Conservation (phyloP, 2,329 filamentous ascomycete species). For the Colletotrichum tofieldiae region DNA sequence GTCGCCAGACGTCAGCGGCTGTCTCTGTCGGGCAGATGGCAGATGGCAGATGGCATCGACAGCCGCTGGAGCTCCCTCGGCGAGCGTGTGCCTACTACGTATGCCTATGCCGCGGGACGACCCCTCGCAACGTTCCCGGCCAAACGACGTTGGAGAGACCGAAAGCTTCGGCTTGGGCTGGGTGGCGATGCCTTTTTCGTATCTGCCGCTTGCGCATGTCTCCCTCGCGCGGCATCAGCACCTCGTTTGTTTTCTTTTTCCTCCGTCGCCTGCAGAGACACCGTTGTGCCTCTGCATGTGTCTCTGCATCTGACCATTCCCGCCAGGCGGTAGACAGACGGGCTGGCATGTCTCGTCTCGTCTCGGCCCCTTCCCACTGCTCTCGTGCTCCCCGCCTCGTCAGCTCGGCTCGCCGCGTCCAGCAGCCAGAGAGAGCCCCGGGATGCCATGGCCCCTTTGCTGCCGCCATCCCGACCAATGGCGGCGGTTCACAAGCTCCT, state of each 20-base stretch:
- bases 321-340: background rate
- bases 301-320: constrained; percentile 30
- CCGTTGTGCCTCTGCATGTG: constrained; percentile 33
- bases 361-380: background rate
- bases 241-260: constrained; percentile 11
- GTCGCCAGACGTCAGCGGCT: background rate
- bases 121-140: background rate
- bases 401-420: background rate
- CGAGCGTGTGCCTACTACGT: too few relatives aligned
- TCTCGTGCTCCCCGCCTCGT: background rate
- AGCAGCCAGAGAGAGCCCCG: background rate
- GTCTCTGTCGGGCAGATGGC: background rate
- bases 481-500: background rate
- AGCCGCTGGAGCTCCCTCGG: background rate
- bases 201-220: background rate
- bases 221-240: background rate
- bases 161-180: background rate
- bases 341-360: constrained; percentile 13
- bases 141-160: too few relatives aligned
- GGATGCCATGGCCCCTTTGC: background rate
- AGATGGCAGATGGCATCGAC: background rate
- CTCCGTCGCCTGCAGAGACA: constrained; percentile 1
- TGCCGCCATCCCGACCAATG: constrained; percentile 7
- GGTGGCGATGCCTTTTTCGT: background rate
- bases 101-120: background rate